Conservation (phyloP, 176 grass and related monocot genomes). For the Aechmea fasciata region DNA sequence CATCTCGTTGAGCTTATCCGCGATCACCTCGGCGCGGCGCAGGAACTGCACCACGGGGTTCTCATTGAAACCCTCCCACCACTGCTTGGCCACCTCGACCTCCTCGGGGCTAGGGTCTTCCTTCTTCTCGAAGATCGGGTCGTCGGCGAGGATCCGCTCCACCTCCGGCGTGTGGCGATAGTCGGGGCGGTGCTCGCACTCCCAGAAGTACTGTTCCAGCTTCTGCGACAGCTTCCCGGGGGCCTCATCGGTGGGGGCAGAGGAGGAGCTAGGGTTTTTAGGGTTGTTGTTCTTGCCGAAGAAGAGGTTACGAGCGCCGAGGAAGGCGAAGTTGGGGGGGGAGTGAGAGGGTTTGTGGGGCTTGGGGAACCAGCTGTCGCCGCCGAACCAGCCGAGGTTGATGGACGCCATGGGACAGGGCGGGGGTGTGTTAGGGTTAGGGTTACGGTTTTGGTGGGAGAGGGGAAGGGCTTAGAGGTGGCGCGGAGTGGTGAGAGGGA, state of each 20-base stretch:
- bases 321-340: slow-evolving; percentile 17
- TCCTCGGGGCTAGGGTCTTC: slow-evolving; percentile 23
- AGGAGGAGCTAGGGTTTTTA: background rate
- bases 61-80: slow-evolving; percentile 25
- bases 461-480: background rate
- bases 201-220: slow-evolving; percentile 26
- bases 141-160: slow-evolving; percentile 20
- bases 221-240: slow-evolving; percentile 18
- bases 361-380: slow-evolving; percentile 25
- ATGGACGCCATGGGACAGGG: slow-evolving; percentile 22
- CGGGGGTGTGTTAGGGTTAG: background rate
- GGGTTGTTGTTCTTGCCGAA: slow-evolving; percentile 3
- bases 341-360: slow-evolving; percentile 9
- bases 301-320: slow-evolving; percentile 11
- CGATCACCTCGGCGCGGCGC: slow-evolving; percentile 9
- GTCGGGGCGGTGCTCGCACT: slow-evolving; percentile 26
- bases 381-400: slow-evolving; percentile 28
- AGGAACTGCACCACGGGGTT: slow-evolving; percentile 32
- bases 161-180: slow-evolving; percentile 24
- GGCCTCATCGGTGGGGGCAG: background rate
- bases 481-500: background rate
- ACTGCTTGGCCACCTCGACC: slow-evolving; percentile 20
- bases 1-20: slow-evolving; percentile 22
- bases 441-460: slow-evolving; percentile 4
- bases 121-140: slow-evolving; percentile 20